Evolutionary conservation across 192 early-diverging fungal species (phyloP), one percentile per base, ranked within the genome.

Genomic region (Podochytrium sp.): DNA sequence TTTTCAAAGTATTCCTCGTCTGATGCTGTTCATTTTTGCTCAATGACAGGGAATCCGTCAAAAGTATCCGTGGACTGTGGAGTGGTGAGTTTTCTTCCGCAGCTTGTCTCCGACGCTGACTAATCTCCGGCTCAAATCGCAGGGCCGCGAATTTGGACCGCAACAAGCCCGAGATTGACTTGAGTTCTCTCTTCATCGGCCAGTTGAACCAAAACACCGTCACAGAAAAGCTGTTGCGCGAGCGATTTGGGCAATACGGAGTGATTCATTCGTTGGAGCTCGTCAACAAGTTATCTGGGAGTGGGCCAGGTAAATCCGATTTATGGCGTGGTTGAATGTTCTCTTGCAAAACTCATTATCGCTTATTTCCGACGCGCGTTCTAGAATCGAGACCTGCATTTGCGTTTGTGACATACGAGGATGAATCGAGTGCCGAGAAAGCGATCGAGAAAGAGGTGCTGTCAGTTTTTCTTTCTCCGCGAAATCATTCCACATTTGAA

Each of bases 31-130:
- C 3, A 43, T 23, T 56, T 6, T n/a, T n/a, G n/a, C n/a, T n/a
- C n/a, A n/a, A n/a, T n/a, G n/a, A 41, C 70, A 87, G 78, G 61
- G 72, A 3, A 76, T 88, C 29, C 83, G 78, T 2, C 67, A 82
- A 47, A 56, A 32, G 32, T 55, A 69, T 41, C 80, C 78, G 25
- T 89, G 88, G 85, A 73, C 79, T 0, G 80, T 89, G 7, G 90
- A 93, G 76, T 93, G 92, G 91, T 87, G 79, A 42, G 76, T 78
- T 4, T n/a, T n/a, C n/a, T n/a, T n/a, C n/a, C n/a, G n/a, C n/a
- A n/a, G n/a, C n/a, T n/a, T n/a, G n/a, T n/a, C n/a, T n/a, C n/a
- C n/a, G n/a, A n/a, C n/a, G n/a, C n/a, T n/a, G n/a, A n/a, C n/a
- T n/a, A n/a, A n/a, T n/a, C n/a, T n/a, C n/a, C n/a, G n/a, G n/a